Base-by-base conservation (phyloP, 805 yeast genomes). In the Starmerella potacharoeniae region DNA sequence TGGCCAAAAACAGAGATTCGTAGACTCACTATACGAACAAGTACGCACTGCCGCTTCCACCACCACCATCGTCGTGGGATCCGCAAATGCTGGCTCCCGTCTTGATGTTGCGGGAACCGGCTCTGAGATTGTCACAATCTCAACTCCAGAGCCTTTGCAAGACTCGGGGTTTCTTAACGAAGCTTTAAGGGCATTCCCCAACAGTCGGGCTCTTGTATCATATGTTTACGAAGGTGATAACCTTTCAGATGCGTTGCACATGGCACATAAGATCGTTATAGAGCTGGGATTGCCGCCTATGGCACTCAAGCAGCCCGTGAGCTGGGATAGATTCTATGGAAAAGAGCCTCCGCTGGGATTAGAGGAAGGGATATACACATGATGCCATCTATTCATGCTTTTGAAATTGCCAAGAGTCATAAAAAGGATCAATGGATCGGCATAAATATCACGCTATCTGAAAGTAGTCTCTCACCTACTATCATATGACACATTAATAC, bases 151-250 rank as follows among this genome's bases (percentile, higher is more conserved):
- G 6, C 50, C 60, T 2, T 51, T 66, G 13, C 69, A 69, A 2
- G 72, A 70, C 31, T 63, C 72, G 1, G 73, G 72, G 8, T 65
- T 66, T 36, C 59, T 64, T 5, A 51, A 61, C 5, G 69, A 64
- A 28, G 62, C 68, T 11, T 54, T 68, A 17, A n/a, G 49, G 14
- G 13, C 39, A 31, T 54, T 60, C 16, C 57, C 53, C 6, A 53
- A 54, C 17, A 60, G 58, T 29, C 37, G 55, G 9, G 69, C 67
- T 0, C 39, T 68, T 1, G 77, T 79, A 10, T 73, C 79, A 16
- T 82, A 76, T 65, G 95, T 84, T 1, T 88, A 86, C 68, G 97
- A 90, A 66, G 97, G 97, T 36, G 97, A 90, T 68, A 91, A 91
- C 67, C 77, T 82, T 33, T 65, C 68, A 22, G 96, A 89, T 66